Conservation (phyloP, 108 stramenopile species). For the Pinguiococcus pyrenoidosus region DNA sequence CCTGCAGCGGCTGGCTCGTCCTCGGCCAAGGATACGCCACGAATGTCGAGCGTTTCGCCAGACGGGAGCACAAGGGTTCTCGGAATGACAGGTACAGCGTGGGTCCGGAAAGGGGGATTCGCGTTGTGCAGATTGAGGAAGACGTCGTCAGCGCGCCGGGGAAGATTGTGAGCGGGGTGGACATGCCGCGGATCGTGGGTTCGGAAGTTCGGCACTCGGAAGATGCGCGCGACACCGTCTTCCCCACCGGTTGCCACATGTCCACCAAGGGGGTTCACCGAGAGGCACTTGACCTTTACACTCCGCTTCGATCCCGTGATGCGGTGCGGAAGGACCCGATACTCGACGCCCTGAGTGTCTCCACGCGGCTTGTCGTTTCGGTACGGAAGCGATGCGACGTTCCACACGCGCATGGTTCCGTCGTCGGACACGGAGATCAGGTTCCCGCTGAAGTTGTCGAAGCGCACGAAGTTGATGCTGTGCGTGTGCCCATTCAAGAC, state of each 20-base stretch:
- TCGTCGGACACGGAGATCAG: slow-evolving; percentile 57
- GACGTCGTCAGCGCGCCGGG: too few relatives aligned
- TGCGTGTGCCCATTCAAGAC: slow-evolving; percentile 10
- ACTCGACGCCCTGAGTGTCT: slow-evolving; percentile 27
- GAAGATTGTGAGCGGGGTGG: too few relatives aligned
- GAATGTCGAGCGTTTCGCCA: too few relatives aligned
- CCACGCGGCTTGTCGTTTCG: slow-evolving; percentile 48
- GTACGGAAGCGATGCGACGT: slow-evolving; percentile 43
- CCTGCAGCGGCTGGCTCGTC: too few relatives aligned
- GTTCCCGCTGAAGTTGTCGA: slow-evolving; percentile 49
- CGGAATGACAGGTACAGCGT: too few relatives aligned
- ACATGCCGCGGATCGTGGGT: too few relatives aligned
- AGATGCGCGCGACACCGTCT: slow-evolving; percentile 71
- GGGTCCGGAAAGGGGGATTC: too few relatives aligned
- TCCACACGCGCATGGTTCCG: slow-evolving; percentile 22
- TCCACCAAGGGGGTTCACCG: slow-evolving; percentile 60
- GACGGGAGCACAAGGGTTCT: too few relatives aligned
- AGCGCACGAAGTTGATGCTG: slow-evolving; percentile 6
- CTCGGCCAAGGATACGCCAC: too few relatives aligned
- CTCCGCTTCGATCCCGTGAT: slow-evolving; percentile 45
- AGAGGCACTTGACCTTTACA: slow-evolving; percentile 70
- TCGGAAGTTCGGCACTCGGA: slow-evolving; percentile 9
- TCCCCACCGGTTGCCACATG: slow-evolving; percentile 73
- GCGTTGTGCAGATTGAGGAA: too few relatives aligned
- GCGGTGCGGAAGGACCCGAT: slow-evolving; percentile 44